Base-by-base conservation (phyloP, 2,329 filamentous ascomycete species). In the Calonectria pauciramosa region DNA sequence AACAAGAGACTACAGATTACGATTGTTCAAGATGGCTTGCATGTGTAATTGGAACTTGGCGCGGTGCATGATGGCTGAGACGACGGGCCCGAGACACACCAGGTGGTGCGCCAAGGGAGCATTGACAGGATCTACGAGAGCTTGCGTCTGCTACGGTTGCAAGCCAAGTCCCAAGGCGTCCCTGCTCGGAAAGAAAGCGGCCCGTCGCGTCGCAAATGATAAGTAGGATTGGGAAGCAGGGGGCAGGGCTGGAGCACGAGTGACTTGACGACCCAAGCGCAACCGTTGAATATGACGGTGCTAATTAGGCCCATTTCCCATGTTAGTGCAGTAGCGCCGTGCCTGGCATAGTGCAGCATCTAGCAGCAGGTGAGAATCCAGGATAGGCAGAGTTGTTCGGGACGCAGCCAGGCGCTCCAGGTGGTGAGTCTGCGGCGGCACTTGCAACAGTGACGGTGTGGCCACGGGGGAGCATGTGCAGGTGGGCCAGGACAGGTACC, bases 361-460 rank as follows among this genome's bases (percentile, higher is more conserved):
- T 60, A 60, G 56, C 26, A n/a, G 32, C 34, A 41, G 34, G 34
- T 16, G 56, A 11, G 30, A 41, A 41, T 23, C 36, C 26, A 36
- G 59, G 32, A 23, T 16, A 38, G n/a, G 18, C 32, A 60, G n/a
- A 60, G 56, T 16, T 41, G 30, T 30, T 63, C 56, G 23, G 26
- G 23, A 23, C 44, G 56, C 32, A n/a, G 32, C 11, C 54, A 38
- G 54, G 54, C 28, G 20, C 56, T 41, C 26, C 44, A 47, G 34
- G 23, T 36, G 56, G 32, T 60, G 32, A 41, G 13, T 60, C 56
- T 47, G 60, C 30, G 69, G 63, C 60, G 54, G 51, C 60, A 65
- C 52, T 52, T 72, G 64, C 64, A 59, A 68, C 70, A 28, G 52
- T 67, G 63, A 72, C 64, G 52, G 70, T 63, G 41, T 51, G 63